A percentile compares a stretch with the other conserved stretches of the same genome.
phyloP scores from a whole-genome alignment of 1,284 basidiomycete species.

The Xerocomus minutiporus region DNA sequence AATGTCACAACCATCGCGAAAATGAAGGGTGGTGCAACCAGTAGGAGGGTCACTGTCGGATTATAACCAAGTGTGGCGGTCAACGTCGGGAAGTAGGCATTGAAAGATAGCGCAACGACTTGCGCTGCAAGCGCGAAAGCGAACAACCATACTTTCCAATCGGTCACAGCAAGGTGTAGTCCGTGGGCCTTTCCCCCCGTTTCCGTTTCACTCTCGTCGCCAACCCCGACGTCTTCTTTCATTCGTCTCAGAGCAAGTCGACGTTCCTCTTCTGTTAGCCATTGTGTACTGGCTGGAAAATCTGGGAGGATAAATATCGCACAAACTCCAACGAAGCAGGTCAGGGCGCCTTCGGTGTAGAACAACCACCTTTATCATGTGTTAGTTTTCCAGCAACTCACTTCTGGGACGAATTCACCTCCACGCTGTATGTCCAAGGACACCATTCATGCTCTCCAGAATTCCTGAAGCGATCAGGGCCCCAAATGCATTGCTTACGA shows the following conservation, averaged over 20 bases:
- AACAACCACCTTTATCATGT: slow-evolving; percentile 60
- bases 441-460: slow-evolving; percentile 64
- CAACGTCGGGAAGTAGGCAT: slow-evolving; percentile 72
- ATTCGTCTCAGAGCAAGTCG: slow-evolving; percentile 68
- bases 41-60: slow-evolving; percentile 59
- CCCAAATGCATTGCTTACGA: slow-evolving; percentile 79
- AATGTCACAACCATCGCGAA: slow-evolving; percentile 60
- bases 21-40: slow-evolving; percentile 78
- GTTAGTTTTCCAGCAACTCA: slow-evolving; percentile 21
- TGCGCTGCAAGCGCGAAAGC: slow-evolving; percentile 44
- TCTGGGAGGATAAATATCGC: slow-evolving; percentile 74
- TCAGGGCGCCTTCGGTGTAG: slow-evolving; percentile 69
- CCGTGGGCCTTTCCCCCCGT: slow-evolving; percentile 39
- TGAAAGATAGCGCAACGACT: slow-evolving; percentile 56
- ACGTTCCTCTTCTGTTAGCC: slow-evolving; percentile 60
- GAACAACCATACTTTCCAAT: slow-evolving; percentile 62
- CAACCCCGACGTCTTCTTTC: slow-evolving; percentile 61
- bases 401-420: slow-evolving; percentile 36
- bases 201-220: slow-evolving; percentile 26
- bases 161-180: slow-evolving; percentile 56
- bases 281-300: slow-evolving; percentile 61
- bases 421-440: slow-evolving; percentile 72
- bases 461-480: slow-evolving; percentile 75
- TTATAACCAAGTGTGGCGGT: slow-evolving; percentile 67
- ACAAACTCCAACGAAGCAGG: slow-evolving; percentile 56